Conservation (phyloP, 2,329 filamentous ascomycete genomes). For the Neodidymelliopsis sp. region DNA sequence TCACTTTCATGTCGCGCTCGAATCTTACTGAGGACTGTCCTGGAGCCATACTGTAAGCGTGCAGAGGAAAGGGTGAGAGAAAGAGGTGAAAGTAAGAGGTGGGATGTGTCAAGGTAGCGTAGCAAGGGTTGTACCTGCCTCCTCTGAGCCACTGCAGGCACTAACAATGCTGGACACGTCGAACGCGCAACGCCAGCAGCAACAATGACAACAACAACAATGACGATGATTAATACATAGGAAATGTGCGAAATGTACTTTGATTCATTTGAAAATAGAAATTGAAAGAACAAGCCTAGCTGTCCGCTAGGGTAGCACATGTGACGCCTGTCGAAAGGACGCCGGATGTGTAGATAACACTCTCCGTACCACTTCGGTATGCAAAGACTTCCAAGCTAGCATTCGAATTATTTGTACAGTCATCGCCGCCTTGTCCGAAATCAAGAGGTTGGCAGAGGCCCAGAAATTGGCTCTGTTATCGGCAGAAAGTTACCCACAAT, state of each 20-base stretch:
- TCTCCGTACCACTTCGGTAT: background rate
- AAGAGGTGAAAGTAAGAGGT: background rate
- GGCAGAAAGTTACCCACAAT: slow-evolving; percentile 98
- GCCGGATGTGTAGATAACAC: background rate
- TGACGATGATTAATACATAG: background rate
- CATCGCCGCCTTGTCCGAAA: background rate
- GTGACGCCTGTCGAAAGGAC: background rate
- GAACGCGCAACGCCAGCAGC: too few relatives aligned
- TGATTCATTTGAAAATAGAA: slow-evolving; percentile 1
- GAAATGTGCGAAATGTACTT: background rate
- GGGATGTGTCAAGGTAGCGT: background rate
- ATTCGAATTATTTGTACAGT: background rate
- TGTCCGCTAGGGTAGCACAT: background rate
- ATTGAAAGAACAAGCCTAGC: background rate
- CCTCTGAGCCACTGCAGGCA: too few relatives aligned
- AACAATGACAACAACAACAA: background rate
- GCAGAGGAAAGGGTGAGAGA: background rate
- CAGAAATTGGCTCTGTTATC: slow-evolving; percentile 64
- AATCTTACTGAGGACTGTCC: slow-evolving; percentile 26
- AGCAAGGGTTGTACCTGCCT: slow-evolving; percentile 5
- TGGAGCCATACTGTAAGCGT: slow-evolving; percentile 33
- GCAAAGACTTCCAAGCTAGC: background rate
- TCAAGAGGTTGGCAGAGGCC: slow-evolving; percentile 24
- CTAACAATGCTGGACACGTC: too few relatives aligned
- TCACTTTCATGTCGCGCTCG: slow-evolving; percentile 49